These are phyloP conservation scores for Candida hispaniensis DNA, from an alignment of 805 yeast species.

Conservation along the genomic window DNA sequence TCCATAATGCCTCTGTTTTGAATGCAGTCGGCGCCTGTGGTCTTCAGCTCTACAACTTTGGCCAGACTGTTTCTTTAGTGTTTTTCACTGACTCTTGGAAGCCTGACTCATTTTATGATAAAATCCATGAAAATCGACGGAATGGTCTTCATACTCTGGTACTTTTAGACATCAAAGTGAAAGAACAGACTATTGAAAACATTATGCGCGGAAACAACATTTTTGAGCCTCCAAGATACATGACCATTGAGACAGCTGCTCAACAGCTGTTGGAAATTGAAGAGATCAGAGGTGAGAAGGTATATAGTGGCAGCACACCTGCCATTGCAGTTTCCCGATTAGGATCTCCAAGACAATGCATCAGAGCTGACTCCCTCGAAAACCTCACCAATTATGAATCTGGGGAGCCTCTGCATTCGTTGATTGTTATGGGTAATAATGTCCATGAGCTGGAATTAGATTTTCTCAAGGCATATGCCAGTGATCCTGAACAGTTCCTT, in stretches of 20 bases:
- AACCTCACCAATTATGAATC: constrained; percentile 75
- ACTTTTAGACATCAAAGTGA: constrained; percentile 85
- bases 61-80: constrained; percentile 94
- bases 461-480: constrained; percentile 66
- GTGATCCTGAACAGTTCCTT: constrained; percentile 36
- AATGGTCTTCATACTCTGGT: constrained; percentile 88
- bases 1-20: constrained; percentile 96
- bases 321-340: constrained; percentile 87
- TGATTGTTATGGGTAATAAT: constrained; percentile 80
- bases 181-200: constrained; percentile 90
- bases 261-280: constrained; percentile 81
- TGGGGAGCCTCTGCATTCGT: constrained; percentile 90
- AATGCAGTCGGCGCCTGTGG: constrained; percentile 99
- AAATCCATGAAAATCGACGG: constrained; percentile 76
- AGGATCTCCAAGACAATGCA: constrained; percentile 74
- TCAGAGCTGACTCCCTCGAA: constrained; percentile 73
- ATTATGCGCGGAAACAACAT: constrained; percentile 86
- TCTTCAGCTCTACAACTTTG: constrained; percentile 84
- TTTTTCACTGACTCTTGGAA: constrained; percentile 94
- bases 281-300: constrained; percentile 59
- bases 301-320: constrained; percentile 80
- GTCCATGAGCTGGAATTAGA: constrained; percentile 90
- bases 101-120: constrained; percentile 90
- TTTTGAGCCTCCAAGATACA: constrained; percentile 94
- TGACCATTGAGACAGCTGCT: constrained; percentile 86